Evolutionary conservation across 2,329 filamentous ascomycete species (phyloP).

Genomic region (Colletotrichum abscissum): DNA sequence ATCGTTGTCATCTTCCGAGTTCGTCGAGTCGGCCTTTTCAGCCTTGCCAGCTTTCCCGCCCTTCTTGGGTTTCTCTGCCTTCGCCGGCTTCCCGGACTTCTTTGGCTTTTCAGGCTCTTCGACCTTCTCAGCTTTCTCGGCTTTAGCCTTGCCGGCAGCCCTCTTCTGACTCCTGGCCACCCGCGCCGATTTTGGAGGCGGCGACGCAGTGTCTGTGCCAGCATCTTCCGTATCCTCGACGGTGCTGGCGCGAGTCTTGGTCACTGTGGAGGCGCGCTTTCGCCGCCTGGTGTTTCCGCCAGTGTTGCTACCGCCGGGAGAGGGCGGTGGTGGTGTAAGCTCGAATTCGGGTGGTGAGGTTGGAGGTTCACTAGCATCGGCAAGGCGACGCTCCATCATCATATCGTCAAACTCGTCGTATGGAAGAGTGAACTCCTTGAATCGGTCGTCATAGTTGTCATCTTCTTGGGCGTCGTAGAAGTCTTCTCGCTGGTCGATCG

Average conservation of each 20-base stretch:
- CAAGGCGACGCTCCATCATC: slow-evolving; percentile 58
- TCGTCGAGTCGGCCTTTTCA: slow-evolving; percentile 48
- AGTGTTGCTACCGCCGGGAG: slow-evolving; percentile 24
- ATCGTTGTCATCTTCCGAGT: slow-evolving; percentile 24
- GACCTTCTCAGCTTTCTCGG: slow-evolving; percentile 49
- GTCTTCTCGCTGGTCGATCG: slow-evolving; percentile 87
- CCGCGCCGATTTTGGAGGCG: slow-evolving; percentile 50
- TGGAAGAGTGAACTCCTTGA: slow-evolving; percentile 75
- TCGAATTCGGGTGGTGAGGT: slow-evolving; percentile 59
- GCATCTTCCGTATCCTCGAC: slow-evolving; percentile 65
- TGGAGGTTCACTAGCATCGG: slow-evolving; percentile 59
- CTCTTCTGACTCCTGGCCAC: slow-evolving; percentile 51
- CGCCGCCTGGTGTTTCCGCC: slow-evolving; percentile 49
- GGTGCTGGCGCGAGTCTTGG: slow-evolving; percentile 54
- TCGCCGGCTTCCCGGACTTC: slow-evolving; percentile 48
- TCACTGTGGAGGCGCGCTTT: slow-evolving; percentile 53
- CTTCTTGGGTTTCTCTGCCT: slow-evolving; percentile 39
- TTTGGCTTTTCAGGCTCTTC: slow-evolving; percentile 14
- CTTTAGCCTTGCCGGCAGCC: slow-evolving; percentile 51
- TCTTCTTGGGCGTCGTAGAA: slow-evolving; percentile 66
- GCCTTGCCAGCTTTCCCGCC: slow-evolving; percentile 41
- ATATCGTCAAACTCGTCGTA: slow-evolving; percentile 56
- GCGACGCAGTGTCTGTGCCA: slow-evolving; percentile 51
- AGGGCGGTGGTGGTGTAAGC: slow-evolving; percentile 40
- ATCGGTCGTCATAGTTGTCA: slow-evolving; percentile 68